Base-by-base conservation (phyloP, 2,329 filamentous ascomycete species). In the Thelonectria blattea region DNA sequence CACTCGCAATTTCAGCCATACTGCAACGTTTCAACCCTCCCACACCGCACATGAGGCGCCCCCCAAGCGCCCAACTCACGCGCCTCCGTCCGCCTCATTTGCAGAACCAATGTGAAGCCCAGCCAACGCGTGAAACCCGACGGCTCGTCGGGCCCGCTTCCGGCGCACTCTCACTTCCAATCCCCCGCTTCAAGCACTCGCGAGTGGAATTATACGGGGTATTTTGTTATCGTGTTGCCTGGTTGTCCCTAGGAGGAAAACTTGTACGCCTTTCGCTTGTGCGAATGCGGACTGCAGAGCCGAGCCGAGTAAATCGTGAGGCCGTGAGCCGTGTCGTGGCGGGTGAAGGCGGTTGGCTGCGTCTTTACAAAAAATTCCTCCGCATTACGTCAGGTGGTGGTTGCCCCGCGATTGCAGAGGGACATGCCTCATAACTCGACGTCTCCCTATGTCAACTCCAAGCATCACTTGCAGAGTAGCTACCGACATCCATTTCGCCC, bases 251-350 rank as follows among this genome's bases (percentile, higher is more conserved):
- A 30, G 27, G 2, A 30, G n/a, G 27, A 10, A 10, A 30, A 30
- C 5, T 30, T 7, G 9, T 30, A 30, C 27, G 27, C 27, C 27
- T 30, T 30, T 30, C 2, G 8, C 27, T 30, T 8, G 8, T 30
- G 27, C 27, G 9, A 9, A 30, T 30, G 27, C 27, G 22, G 22
- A 24, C 22, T 3, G 22, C 6, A 24, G 22, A n/a, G 22, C 22
- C 22, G 22, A 6, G 27, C 27, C 27, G 27, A 30, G 27, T 9
- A 52, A 30, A 17, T n/a, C n/a, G n/a, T n/a, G n/a, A n/a, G n/a
- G n/a, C n/a, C 37, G 45, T 58, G 50, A 37, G 56, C 56, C 56
- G 50, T 39, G 56, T 59, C 45, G 53, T 18, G 18, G 47, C 27
- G 39, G 57, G 46, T 37, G 52, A 32, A 20, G 17, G n/a, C n/a